Evolutionary conservation across 495 filamentous ascomycete species (phyloP), one percentile per base, ranked within the genome.

Genomic region (Xylaria cubensis): DNA sequence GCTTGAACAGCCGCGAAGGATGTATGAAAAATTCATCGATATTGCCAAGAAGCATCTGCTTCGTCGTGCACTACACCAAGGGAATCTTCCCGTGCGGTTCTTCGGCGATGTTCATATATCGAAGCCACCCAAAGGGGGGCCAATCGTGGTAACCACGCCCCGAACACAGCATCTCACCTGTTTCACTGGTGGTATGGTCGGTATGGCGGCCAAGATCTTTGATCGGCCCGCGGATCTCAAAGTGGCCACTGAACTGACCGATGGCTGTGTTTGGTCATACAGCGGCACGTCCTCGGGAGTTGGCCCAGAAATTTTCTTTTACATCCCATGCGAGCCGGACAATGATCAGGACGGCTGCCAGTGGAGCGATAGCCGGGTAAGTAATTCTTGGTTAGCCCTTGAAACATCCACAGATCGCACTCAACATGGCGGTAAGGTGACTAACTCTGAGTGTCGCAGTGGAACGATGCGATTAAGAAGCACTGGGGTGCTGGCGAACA

Each of bases 211-310:
- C 48, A 91, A 90, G 75, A 84, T 93, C 10, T 95, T 96, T 73
- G 84, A 88, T 21, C 87, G 91, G 44, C 85, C 89, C 5, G 82
- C 86, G 4, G 94, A 97, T 76, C 79, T 97, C 61, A 88, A 91
- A 13, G 81, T 94, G 42, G 94, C 91, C 7, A 81, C 85, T 64
- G 90, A 93, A 75, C 82, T 97, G 21, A 93, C 93, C 0, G 92
- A 95, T 69, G 94, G 92, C 53, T 97, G 94, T 77, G 90, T 96
- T n/a, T 97, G 92, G 93, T 89, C 92, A 3, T 97, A 97, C 77
- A 88, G 91, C 70, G 81, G 85, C 34, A 93, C 91, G 4, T 65
- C 69, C 24, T 91, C 91, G 0, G 94, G 93, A 3, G 91, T 97
- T 73, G 93, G 92, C 83, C 94, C 94, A 1, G 94, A 97, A 79